Percentiles rank a stretch among this genome's conserved stretches.
Evolutionary conservation across 164 flowering plant genomes (phyloP).

Genomic region (Macadamia integrifolia): DNA sequence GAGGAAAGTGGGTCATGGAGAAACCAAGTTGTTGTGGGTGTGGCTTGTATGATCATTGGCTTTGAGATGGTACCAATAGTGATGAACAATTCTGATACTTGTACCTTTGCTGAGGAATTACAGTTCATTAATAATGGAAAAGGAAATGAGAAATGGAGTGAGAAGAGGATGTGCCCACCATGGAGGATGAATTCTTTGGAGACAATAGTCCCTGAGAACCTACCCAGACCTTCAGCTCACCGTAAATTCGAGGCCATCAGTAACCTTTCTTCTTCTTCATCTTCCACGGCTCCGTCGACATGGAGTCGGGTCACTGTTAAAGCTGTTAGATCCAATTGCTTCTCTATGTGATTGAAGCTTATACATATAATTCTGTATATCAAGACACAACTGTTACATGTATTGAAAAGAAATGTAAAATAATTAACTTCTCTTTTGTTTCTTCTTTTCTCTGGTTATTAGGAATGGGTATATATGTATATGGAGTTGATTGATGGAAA

Average conservation of each 20-base stretch:
- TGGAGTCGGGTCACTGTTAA: background rate
- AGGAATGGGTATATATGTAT: too few species aligned
- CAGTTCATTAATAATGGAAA: background rate
- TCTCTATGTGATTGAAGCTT: slow-evolving; percentile 1
- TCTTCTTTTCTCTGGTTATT: too few species aligned
- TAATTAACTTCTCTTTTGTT: too few species aligned
- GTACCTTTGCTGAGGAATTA: slow-evolving; percentile 9
- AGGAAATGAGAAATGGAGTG: slow-evolving; percentile 32
- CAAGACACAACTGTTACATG: background rate
- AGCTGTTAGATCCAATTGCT: background rate
- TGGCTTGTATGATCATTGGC: slow-evolving; percentile 24
- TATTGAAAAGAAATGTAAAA: too few species aligned
- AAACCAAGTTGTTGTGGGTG: slow-evolving; percentile 15
- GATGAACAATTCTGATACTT: background rate
- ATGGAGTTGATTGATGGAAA: too few species aligned
- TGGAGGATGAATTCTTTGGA: slow-evolving; percentile 40
- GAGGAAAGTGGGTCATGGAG: slow-evolving; percentile 7
- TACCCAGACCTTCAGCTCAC: slow-evolving; percentile 37
- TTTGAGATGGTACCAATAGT: slow-evolving; percentile 3
- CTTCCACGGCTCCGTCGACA: slow-evolving; percentile 3
- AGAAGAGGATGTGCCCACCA: slow-evolving; percentile 33
- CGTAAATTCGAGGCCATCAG: slow-evolving; percentile 27
- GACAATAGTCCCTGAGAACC: slow-evolving; percentile 48
- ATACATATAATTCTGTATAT: background rate
- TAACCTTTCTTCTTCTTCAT: background rate